Evolutionary conservation across 2,329 filamentous ascomycete genomes (phyloP).

Genomic region (Diplodia seriata): DNA sequence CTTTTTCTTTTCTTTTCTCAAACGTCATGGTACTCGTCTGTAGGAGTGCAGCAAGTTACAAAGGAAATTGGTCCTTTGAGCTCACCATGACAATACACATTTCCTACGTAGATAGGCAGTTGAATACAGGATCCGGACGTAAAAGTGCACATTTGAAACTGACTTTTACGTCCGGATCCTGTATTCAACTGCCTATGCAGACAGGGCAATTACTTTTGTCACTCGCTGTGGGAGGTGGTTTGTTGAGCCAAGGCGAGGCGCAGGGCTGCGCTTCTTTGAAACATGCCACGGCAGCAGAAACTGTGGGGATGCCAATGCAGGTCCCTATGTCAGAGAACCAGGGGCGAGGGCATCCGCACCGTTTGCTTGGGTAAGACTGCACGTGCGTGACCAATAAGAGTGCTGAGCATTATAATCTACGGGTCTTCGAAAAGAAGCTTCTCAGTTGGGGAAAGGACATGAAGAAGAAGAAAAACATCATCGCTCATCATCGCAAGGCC

Average conservation of each 20-base stretch:
- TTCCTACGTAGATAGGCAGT: no score
- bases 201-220: no score
- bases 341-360: not conserved
- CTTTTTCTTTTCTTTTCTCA: not conserved
- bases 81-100: no score
- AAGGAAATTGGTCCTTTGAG: no score
- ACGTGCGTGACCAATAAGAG: not conserved
- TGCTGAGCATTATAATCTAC: not conserved
- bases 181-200: no score
- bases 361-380: not conserved
- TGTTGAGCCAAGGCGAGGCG: not conserved
- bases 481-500: not conserved
- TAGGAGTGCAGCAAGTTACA: not conserved
- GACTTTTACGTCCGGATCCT: no score
- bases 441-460: not conserved
- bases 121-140: no score
- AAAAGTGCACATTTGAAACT: no score
- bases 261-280: constrained; percentile 1
- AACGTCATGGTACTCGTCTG: not conserved
- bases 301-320: constrained; percentile 10
- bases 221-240: no score
- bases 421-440: not conserved
- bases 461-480: not conserved
- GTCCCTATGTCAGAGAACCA: not conserved
- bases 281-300: constrained; percentile 3